Base-by-base conservation (phyloP, 768 basidiomycete species). In the Podaxis pistillaris region DNA sequence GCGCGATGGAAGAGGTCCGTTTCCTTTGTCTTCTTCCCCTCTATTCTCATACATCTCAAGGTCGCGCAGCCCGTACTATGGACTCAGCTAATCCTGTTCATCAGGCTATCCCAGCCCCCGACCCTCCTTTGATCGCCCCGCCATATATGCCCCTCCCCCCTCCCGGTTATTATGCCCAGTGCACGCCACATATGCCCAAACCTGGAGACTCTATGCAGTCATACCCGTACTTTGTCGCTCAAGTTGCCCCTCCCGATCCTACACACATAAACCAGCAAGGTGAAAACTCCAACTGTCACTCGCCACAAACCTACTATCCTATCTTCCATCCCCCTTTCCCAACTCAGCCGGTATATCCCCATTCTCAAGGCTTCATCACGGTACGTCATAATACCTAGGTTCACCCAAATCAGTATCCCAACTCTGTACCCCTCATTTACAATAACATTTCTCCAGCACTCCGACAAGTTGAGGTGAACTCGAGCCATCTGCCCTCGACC, bases 1-100 rank as follows among this genome's bases (percentile, higher is more conserved):
- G 86, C 90, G 90, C 86, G 90, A 91, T 90, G 87, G 85, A 84
- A 91, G 89, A 84, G 85, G 90, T 91, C 72, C 75, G 87, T 75
- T 65, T 72, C 66, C 56, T 67, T 68, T 40, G 50, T 36, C 63
- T 56, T 53, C 26, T 19, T 63, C 51, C 60, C 54, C 47, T 28
- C 53, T 24, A 62, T 58, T 36, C 58, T 56, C 65, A 67, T 60
- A 60, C 59, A 54, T 56, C 63, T 67, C 49, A 51, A 83, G 83
- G 75, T 84, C 84, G 78, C 80, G 80, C 83, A 83, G 82, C 80
- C 78, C 81, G 70, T 79, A 81, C 66, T 75, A 76, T 79, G 73
- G 83, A 84, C 69, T 77, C 71, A 59, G 64, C 64, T 62, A 74
- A 74, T 65, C 69, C 70, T 66, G 68, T 80, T 56, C 77, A 78